A percentile compares a stretch with the other conserved stretches of the same genome.
These are phyloP conservation scores for Rhizophagus prolifer DNA, from an alignment of 192 early-diverging fungal genomes.

Conservation along the genomic window DNA sequence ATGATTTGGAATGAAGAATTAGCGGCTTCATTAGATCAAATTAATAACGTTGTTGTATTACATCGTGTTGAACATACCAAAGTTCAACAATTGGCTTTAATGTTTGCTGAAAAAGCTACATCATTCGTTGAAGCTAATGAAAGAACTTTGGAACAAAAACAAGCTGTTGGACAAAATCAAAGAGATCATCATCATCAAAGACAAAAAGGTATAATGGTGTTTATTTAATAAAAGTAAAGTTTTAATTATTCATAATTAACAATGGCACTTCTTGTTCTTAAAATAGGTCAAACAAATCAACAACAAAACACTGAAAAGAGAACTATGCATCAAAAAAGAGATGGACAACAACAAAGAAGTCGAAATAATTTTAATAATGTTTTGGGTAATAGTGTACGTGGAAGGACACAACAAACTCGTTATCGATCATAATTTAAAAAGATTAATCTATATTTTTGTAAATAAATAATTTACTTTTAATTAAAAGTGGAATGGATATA, in stretches of 20 bases:
- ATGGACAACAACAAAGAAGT: slow-evolving; percentile 1
- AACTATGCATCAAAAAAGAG: slow-evolving; percentile 25
- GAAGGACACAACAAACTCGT: slow-evolving; percentile 27
- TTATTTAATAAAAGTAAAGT: background rate
- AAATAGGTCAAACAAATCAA: slow-evolving; percentile 23
- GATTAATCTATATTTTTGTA: too few relatives aligned
- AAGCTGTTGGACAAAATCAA: slow-evolving; percentile 36
- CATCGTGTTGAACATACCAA: slow-evolving; percentile 72
- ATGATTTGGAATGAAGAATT: slow-evolving; percentile 96
- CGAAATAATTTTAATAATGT: slow-evolving; percentile 37
- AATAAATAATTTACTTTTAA: too few relatives aligned
- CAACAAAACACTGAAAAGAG: slow-evolving; percentile 28
- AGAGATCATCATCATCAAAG: slow-evolving; percentile 21
- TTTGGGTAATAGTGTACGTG: slow-evolving; percentile 35
- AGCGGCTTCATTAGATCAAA: slow-evolving; percentile 83
- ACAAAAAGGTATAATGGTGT: slow-evolving; percentile 11
- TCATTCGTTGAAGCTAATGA: slow-evolving; percentile 90
- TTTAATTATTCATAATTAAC: background rate
- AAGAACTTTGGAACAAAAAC: slow-evolving; percentile 78
- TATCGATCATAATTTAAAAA: slow-evolving; percentile 22
- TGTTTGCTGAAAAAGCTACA: slow-evolving; percentile 85
- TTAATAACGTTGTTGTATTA: slow-evolving; percentile 76
- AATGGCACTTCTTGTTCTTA: background rate
- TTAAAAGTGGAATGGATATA: too few relatives aligned
- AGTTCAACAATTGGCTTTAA: slow-evolving; percentile 84